Conservation (phyloP, 169 alveolate species). For the Plasmodium billcollinsi region DNA sequence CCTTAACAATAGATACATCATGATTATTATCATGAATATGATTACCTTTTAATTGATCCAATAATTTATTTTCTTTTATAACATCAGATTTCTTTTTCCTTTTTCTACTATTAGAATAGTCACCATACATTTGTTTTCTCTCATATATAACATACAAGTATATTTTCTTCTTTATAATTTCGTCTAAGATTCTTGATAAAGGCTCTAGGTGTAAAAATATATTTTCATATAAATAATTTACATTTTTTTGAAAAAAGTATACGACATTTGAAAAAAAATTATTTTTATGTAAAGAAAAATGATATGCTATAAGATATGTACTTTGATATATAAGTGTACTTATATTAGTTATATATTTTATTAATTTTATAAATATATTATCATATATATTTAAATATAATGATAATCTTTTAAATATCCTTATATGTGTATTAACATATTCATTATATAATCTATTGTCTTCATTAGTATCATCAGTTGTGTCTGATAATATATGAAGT, state of each 20-base stretch:
- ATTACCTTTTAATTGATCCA: no score
- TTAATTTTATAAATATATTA: slow-evolving; percentile 34
- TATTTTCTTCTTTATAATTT: slow-evolving; percentile 39
- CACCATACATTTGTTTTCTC: neutral
- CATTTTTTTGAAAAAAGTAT: slow-evolving; percentile 24
- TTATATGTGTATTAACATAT: slow-evolving; percentile 51
- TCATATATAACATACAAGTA: slow-evolving; percentile 13
- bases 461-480: neutral
- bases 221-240: slow-evolving; percentile 33
- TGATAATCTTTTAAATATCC: slow-evolving; percentile 34
- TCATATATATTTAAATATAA: slow-evolving; percentile 3
- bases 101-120: neutral
- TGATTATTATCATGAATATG: no score
- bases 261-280: slow-evolving; percentile 23
- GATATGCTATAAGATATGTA: slow-evolving; percentile 26
- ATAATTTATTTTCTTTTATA: neutral
- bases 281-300: slow-evolving; percentile 35
- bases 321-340: slow-evolving; percentile 21
- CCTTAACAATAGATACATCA: no score
- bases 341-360: slow-evolving; percentile 57
- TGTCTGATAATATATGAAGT: slow-evolving; percentile 22
- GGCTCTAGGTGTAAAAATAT: slow-evolving; percentile 30
- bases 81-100: neutral
- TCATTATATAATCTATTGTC: neutral
- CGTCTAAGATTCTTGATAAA: slow-evolving; percentile 25